Percentiles rank a stretch among this genome's conserved stretches.
phyloP scores from a whole-genome alignment of 192 early-diverging fungal genomes.

The Podila epicladia region DNA sequence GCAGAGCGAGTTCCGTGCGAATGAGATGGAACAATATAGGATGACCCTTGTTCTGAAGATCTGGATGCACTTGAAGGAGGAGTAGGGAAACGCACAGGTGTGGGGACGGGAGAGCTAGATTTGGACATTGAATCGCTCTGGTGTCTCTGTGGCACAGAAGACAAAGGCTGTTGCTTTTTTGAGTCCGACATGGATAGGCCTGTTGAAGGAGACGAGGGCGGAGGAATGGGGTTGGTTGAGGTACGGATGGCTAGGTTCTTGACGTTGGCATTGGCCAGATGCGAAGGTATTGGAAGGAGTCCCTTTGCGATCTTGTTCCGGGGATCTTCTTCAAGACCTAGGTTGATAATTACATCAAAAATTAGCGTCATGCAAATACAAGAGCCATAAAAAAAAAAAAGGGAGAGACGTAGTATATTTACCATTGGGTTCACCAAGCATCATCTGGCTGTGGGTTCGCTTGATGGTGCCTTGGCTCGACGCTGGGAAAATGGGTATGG shows the following conservation, averaged over 20 bases:
- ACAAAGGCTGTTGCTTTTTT: background rate
- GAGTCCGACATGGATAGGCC: background rate
- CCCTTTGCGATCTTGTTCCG: conserved; percentile 21
- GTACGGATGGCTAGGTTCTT: conserved; percentile 41
- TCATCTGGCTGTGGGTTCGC: conserved; percentile 31
- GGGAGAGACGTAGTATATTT: background rate
- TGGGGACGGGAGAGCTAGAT: background rate
- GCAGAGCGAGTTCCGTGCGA: background rate
- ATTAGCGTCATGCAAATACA: too few relatives aligned
- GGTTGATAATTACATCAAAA: background rate
- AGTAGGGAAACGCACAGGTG: background rate
- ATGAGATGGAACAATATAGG: too few relatives aligned
- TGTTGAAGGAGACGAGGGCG: background rate
- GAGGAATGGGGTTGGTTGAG: background rate
- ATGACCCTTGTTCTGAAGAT: background rate
- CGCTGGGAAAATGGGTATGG: background rate
- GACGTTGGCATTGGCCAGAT: conserved; percentile 27
- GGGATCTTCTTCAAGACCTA: background rate
- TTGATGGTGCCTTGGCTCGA: conserved; percentile 9
- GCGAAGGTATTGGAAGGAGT: conserved; percentile 15
- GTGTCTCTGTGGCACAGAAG: background rate
- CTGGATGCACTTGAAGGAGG: background rate
- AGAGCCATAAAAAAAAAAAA: too few relatives aligned
- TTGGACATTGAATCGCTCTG: background rate
- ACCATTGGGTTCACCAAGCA: conserved; percentile 15